Percentiles rank a stretch among this genome's conserved stretches.
Conservation (phyloP, 106 monocot genomes). For the Dioscorea dumetorum region DNA sequence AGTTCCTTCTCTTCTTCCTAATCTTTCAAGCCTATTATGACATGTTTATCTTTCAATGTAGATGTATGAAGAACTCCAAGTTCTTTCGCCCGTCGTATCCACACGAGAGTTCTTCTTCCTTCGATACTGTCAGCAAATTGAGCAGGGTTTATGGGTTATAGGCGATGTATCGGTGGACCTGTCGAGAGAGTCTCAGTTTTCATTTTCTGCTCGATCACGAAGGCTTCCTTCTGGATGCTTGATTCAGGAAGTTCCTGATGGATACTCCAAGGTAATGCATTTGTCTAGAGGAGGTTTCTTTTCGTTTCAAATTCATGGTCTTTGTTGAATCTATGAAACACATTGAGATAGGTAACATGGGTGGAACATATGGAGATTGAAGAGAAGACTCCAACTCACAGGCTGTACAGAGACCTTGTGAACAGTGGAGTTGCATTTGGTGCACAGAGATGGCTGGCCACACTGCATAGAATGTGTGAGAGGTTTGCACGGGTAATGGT, state of each 20-base stretch:
- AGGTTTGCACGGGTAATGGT: conserved; percentile 31
- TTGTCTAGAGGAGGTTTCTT: neutral
- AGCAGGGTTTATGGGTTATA: conserved; percentile 65
- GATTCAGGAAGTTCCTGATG: conserved; percentile 86
- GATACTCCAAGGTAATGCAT: conserved; percentile 64
- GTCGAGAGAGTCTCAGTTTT: conserved; percentile 36
- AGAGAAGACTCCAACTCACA: conserved; percentile 27
- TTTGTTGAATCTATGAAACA: neutral
- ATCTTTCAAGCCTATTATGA: too few species aligned
- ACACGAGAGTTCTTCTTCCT: conserved; percentile 78
- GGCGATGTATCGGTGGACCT: conserved; percentile 68
- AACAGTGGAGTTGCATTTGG: conserved; percentile 54
- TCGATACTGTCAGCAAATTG: conserved; percentile 83
- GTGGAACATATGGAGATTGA: conserved; percentile 60
- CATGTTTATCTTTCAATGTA: conserved; percentile 13
- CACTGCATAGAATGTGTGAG: conserved; percentile 54
- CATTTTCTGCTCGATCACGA: conserved; percentile 16
- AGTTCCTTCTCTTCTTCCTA: too few species aligned
- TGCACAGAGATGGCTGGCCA: conserved; percentile 46
- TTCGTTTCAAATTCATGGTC: too few species aligned
- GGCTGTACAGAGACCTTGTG: conserved; percentile 47
- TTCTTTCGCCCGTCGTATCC: conserved; percentile 71
- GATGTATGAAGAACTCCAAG: conserved; percentile 86
- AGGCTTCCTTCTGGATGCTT: conserved; percentile 85
- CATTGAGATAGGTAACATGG: conserved; percentile 42